These are phyloP conservation scores for Leptographium radiaticola DNA, from an alignment of 2,329 filamentous ascomycete species.

Conservation along the genomic window DNA sequence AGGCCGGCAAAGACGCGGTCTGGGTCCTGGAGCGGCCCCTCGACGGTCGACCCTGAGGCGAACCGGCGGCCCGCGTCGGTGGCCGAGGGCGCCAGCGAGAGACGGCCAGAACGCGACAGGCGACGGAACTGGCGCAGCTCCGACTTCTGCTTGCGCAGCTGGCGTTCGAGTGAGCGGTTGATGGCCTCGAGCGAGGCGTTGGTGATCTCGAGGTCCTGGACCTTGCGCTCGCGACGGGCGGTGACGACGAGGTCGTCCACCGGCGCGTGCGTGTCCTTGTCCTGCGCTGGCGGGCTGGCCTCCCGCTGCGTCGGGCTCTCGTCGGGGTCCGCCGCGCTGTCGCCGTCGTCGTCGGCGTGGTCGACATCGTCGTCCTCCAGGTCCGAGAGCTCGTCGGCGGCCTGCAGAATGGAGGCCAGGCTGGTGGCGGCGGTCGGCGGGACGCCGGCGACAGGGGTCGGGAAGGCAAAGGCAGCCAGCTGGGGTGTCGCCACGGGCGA, in stretches of 20 bases:
- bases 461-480: background rate
- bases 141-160: slow-evolving; percentile 79
- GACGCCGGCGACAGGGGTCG: background rate
- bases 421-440: slow-evolving; percentile 14
- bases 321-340: background rate
- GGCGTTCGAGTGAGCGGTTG: slow-evolving; percentile 81
- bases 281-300: slow-evolving; percentile 29
- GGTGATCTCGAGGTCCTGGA: slow-evolving; percentile 90
- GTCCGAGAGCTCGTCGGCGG: slow-evolving; percentile 34
- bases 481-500: background rate
- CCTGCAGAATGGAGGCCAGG: slow-evolving; percentile 43
- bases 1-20: slow-evolving; percentile 37
- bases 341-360: slow-evolving; percentile 5
- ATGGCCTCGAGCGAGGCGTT: slow-evolving; percentile 93
- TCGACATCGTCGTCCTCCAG: slow-evolving; percentile 13
- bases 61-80: slow-evolving; percentile 25
- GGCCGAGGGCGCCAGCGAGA: slow-evolving; percentile 42
- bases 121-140: slow-evolving; percentile 77
- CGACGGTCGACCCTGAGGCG: slow-evolving; percentile 28
- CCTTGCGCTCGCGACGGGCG: slow-evolving; percentile 83
- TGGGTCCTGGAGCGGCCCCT: slow-evolving; percentile 25
- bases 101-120: slow-evolving; percentile 66
- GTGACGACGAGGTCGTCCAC: slow-evolving; percentile 72
- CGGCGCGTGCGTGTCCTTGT: slow-evolving; percentile 38
- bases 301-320: slow-evolving; percentile 30